Conservation (phyloP, 2,329 filamentous ascomycete genomes). For the Aspergillus versicolor region DNA sequence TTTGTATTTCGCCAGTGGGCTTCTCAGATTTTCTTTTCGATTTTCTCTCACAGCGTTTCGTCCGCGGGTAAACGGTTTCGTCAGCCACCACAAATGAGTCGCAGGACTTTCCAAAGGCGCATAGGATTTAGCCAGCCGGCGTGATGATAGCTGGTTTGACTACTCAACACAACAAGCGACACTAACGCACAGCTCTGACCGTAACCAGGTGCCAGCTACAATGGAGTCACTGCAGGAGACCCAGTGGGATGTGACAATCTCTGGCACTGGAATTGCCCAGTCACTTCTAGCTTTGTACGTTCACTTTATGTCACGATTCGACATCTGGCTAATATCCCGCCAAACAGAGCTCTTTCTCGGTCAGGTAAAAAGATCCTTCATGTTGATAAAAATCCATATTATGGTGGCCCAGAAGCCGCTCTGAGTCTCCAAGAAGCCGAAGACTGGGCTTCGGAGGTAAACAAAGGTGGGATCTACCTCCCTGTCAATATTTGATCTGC, state of each 20-base stretch:
- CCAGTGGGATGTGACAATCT: conserved; percentile 76
- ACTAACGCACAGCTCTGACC: conserved; percentile 19
- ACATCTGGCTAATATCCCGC: conserved; percentile 50
- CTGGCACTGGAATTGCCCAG: conserved; percentile 74
- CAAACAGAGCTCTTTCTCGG: conserved; percentile 79
- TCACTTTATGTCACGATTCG: conserved; percentile 3
- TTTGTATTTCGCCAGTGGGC: conserved; percentile 17
- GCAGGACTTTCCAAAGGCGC: conserved; percentile 12
- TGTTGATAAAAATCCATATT: conserved; percentile 82
- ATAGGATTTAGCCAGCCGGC: conserved; percentile 18
- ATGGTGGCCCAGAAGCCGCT: conserved; percentile 82
- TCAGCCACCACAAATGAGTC: conserved; percentile 21
- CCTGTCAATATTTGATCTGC: background rate
- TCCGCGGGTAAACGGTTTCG: conserved; percentile 12
- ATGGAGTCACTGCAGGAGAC: conserved; percentile 77
- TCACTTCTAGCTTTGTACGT: conserved; percentile 75
- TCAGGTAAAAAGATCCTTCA: conserved; percentile 90
- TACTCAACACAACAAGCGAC: conserved; percentile 13
- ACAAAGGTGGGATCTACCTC: conserved; percentile 32
- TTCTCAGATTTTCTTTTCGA: conserved; percentile 17
- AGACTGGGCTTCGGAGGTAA: conserved; percentile 62
- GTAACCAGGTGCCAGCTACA: conserved; percentile 12
- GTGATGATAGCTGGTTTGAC: conserved; percentile 23
- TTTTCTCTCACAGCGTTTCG: conserved; percentile 9
- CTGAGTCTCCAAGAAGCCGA: conserved; percentile 80